A percentile compares a stretch with the other conserved stretches of the same genome.
phyloP scores from a whole-genome alignment of 2,329 filamentous ascomycete genomes.

The Thielaviopsis punctulata region DNA sequence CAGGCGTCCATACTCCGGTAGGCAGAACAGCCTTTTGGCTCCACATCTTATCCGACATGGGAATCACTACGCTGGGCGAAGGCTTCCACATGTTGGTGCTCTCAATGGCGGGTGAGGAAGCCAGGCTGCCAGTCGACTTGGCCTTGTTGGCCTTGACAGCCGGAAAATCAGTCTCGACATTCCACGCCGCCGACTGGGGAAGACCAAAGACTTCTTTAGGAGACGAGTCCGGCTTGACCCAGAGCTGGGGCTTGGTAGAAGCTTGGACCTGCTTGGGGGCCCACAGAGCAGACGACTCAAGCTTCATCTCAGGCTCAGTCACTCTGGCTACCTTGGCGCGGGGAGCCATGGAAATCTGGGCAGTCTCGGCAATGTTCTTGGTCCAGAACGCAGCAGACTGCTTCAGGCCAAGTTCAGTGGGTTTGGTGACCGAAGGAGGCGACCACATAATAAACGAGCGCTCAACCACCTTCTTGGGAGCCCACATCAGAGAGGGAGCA shows the following conservation, averaged over 20 bases:
- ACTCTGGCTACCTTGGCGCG: background rate
- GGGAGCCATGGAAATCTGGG: background rate
- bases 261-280: background rate
- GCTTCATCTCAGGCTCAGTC: background rate
- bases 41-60: background rate
- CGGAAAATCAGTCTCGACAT: conserved; percentile 1
- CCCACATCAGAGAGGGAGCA: conserved; percentile 1
- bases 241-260: conserved; percentile 1
- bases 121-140: conserved; percentile 7
- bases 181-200: conserved; percentile 21
- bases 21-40: background rate
- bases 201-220: conserved; percentile 13
- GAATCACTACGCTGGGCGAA: background rate
- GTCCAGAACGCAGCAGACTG: conserved; percentile 12
- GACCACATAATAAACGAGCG: conserved; percentile 4
- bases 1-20: background rate
- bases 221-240: background rate
- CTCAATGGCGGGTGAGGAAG: background rate
- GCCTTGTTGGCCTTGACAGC: conserved; percentile 15
- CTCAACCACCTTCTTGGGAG: background rate
- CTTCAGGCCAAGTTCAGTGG: conserved; percentile 2
- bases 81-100: conserved; percentile 1
- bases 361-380: background rate
- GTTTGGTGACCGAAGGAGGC: background rate
- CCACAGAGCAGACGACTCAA: conserved; percentile 8